phyloP scores from a whole-genome alignment of 2,329 filamentous ascomycete species.

The Beauveria medogensis region DNA sequence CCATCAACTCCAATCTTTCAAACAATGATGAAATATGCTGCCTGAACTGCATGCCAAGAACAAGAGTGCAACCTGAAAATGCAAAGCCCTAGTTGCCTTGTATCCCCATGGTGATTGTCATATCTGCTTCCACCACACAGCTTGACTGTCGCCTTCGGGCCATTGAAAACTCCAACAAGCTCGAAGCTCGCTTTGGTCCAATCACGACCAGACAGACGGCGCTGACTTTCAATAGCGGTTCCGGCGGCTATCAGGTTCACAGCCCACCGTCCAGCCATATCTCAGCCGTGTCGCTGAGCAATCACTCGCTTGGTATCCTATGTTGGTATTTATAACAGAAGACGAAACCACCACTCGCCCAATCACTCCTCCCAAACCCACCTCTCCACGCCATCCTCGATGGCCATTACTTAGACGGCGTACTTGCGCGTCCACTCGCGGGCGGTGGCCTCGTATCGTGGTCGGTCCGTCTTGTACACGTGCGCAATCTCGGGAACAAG shows the following conservation, averaged over 20 bases:
- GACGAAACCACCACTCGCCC: slow-evolving; percentile 7
- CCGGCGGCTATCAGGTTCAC: background rate
- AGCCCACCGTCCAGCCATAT: slow-evolving; percentile 4
- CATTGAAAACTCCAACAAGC: background rate
- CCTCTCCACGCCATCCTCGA: slow-evolving; percentile 4
- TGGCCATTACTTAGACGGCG: slow-evolving; percentile 58
- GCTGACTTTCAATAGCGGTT: background rate
- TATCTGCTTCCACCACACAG: slow-evolving; percentile 22
- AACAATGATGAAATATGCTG: slow-evolving; percentile 15
- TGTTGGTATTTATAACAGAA: slow-evolving; percentile 9
- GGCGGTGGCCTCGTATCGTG: slow-evolving; percentile 91
- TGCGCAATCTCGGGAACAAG: slow-evolving; percentile 98
- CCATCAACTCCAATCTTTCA: background rate
- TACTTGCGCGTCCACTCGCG: slow-evolving; percentile 99
- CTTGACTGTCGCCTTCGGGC: slow-evolving; percentile 19
- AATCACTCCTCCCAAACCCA: background rate
- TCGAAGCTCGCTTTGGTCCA: background rate
- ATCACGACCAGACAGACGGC: background rate
- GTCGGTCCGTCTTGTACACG: slow-evolving; percentile 98
- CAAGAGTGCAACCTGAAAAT: slow-evolving; percentile 26
- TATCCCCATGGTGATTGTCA: slow-evolving; percentile 29
- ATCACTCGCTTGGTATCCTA: slow-evolving; percentile 12
- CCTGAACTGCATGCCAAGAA: slow-evolving; percentile 18
- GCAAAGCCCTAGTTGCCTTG: slow-evolving; percentile 29
- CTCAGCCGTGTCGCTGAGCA: slow-evolving; percentile 11